Conservation (phyloP, 148 eudicot species). For the Euryodendron excelsum region DNA sequence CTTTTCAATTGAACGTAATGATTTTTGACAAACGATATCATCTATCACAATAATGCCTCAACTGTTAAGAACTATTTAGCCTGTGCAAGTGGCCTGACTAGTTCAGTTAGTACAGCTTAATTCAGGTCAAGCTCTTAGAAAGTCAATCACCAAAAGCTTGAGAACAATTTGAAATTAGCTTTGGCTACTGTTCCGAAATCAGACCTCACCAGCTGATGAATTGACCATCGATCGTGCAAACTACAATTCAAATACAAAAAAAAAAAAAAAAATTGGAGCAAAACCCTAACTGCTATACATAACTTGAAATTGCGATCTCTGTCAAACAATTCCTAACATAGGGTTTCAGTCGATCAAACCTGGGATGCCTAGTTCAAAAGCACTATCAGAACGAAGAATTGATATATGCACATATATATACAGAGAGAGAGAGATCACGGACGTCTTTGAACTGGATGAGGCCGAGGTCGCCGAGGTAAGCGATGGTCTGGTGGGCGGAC, state of each 20-base stretch:
- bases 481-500: conserved; percentile 46
- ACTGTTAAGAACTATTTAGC: too few species aligned
- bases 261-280: too few species aligned
- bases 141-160: background rate
- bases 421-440: conserved; percentile 2
- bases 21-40: too few species aligned
- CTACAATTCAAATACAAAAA: background rate
- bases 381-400: background rate
- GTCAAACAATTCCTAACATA: background rate
- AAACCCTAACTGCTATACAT: background rate
- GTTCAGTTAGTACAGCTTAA: background rate
- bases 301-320: background rate
- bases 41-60: too few species aligned
- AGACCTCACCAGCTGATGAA: background rate
- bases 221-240: background rate
- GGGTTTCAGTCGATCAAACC: background rate
- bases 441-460: conserved; percentile 59
- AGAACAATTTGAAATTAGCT: background rate
- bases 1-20: background rate
- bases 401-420: background rate
- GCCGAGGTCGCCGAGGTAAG: conserved; percentile 51
- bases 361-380: background rate
- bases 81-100: too few species aligned
- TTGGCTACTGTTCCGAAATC: background rate
- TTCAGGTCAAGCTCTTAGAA: too few species aligned